These are phyloP conservation scores for Xylaria multiplex DNA, from an alignment of 2,329 filamentous ascomycete genomes.

Conservation along the genomic window DNA sequence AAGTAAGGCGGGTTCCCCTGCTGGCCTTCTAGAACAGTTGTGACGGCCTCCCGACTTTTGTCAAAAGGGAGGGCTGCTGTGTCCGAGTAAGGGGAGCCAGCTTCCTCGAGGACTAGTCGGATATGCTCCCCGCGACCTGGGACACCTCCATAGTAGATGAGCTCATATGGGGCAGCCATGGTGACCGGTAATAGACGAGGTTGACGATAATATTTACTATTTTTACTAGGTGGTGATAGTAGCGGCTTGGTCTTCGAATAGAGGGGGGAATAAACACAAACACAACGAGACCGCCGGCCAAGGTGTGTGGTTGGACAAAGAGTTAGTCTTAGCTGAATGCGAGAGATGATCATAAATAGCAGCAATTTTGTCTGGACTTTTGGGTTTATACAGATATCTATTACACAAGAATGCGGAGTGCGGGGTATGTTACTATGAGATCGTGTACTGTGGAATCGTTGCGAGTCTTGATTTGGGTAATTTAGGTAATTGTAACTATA, in stretches of 20 bases:
- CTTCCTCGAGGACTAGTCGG: slow-evolving; percentile 77
- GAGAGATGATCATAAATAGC: background rate
- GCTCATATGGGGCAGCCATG: slow-evolving; percentile 60
- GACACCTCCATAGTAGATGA: slow-evolving; percentile 75
- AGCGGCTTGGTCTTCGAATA: background rate
- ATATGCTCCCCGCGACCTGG: slow-evolving; percentile 79
- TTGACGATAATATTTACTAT: background rate
- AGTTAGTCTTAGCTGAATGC: background rate
- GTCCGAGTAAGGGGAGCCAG: slow-evolving; percentile 71
- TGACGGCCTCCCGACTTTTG: slow-evolving; percentile 44
- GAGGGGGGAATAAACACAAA: background rate
- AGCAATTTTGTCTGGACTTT: background rate
- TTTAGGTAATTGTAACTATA: background rate
- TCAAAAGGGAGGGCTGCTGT: slow-evolving; percentile 51
- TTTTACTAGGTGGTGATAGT: background rate
- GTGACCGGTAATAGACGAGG: background rate
- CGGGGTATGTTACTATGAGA: slow-evolving; percentile 19
- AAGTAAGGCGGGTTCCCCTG: slow-evolving; percentile 70
- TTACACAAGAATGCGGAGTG: slow-evolving; percentile 10
- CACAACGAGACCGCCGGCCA: background rate
- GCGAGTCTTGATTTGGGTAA: slow-evolving; percentile 5
- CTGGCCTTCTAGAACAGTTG: slow-evolving; percentile 38
- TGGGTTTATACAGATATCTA: background rate
- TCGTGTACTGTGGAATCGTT: slow-evolving; percentile 7
- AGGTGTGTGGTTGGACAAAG: background rate